Base-by-base conservation (phyloP, 192 early-diverging fungal species). In the Umbelopsis sp. region DNA sequence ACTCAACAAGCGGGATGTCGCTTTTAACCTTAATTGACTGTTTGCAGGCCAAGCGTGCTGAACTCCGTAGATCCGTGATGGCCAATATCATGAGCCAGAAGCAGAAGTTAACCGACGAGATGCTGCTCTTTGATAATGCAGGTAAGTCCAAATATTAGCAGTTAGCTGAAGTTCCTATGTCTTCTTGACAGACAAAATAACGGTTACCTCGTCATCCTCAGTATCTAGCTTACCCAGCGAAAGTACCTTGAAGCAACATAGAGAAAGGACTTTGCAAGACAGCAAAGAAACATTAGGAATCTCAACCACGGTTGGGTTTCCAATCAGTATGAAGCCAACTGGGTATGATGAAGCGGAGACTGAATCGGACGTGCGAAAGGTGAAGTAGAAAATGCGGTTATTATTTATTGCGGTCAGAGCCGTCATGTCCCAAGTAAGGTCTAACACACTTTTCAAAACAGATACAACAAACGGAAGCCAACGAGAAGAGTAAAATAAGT, bases 361-460 rank as follows among this genome's bases (percentile, higher is more conserved):
- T 62, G 56, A 62, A 62, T 34, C 31, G 56, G 56, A 62, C 26
- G 31, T 62, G 31, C 56, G 31, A 62, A 62, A 34, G 56, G 56
- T 62, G 34, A 53, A 41, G 38, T 41, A 11, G 38, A 41, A 41
- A 11, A 9, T 62, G 5, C n/a, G 0, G 29, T 20, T 8, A 20
- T 62, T 62, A 12, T 17, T 20, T 0, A 29, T 36, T 20, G 6
- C 14, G 52, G 24, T 54, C n/a, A n/a, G 21, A 5, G 24, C 26
- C 26, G 26, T 54, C 52, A 54, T 14, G 26, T 54, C 26, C 8
- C 17, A 62, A 29, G 17, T n/a, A 34, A 62, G 14, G 17, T 34
- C 31, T 62, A 14, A 62, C 26, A 34, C 31, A 34, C 4, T 2
- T n/a, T 34, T 31, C 34, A 25, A 1, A 62, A 62, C 12, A 62